These are phyloP conservation scores for Nitzschia inconspicua DNA, from an alignment of 108 stramenopile species.

Conservation along the genomic window DNA sequence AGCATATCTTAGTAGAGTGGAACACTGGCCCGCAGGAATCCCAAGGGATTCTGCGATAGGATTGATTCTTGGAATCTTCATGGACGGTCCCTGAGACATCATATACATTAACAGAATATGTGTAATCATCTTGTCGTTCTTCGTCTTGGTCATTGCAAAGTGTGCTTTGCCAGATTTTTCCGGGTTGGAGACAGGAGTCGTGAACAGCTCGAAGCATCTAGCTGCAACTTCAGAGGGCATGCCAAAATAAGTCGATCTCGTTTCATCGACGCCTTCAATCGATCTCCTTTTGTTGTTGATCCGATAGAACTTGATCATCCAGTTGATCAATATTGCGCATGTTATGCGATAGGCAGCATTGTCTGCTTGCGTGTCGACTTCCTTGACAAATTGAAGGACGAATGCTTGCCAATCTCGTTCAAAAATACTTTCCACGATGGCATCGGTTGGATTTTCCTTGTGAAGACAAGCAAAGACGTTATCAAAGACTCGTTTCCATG, in stretches of 20 bases:
- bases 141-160: slow-evolving; percentile 44
- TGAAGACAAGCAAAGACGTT: slow-evolving; percentile 59
- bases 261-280: slow-evolving; percentile 39
- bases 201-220: slow-evolving; percentile 59
- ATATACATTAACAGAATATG: slow-evolving; percentile 69
- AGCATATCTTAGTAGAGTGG: slow-evolving; percentile 56
- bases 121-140: slow-evolving; percentile 53
- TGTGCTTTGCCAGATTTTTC: slow-evolving; percentile 29
- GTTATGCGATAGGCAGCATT: slow-evolving; percentile 47
- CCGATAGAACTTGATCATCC: slow-evolving; percentile 54
- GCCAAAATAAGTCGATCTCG: slow-evolving; percentile 39
- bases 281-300: slow-evolving; percentile 26
- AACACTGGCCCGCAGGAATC: slow-evolving; percentile 50
- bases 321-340: slow-evolving; percentile 47
- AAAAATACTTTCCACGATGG: slow-evolving; percentile 24
- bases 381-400: slow-evolving; percentile 32
- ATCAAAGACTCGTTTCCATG: slow-evolving; percentile 56
- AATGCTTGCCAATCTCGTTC: slow-evolving; percentile 41
- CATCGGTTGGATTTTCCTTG: slow-evolving; percentile 40
- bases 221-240: slow-evolving; percentile 50
- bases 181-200: slow-evolving; percentile 29
- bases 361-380: slow-evolving; percentile 26
- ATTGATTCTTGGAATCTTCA: slow-evolving; percentile 55
- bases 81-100: slow-evolving; percentile 48
- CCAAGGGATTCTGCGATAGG: slow-evolving; percentile 59